Evolutionary conservation across 2,329 filamentous ascomycete genomes (phyloP), one percentile per base, ranked within the genome.

Genomic region (Seiridium cupressi): DNA sequence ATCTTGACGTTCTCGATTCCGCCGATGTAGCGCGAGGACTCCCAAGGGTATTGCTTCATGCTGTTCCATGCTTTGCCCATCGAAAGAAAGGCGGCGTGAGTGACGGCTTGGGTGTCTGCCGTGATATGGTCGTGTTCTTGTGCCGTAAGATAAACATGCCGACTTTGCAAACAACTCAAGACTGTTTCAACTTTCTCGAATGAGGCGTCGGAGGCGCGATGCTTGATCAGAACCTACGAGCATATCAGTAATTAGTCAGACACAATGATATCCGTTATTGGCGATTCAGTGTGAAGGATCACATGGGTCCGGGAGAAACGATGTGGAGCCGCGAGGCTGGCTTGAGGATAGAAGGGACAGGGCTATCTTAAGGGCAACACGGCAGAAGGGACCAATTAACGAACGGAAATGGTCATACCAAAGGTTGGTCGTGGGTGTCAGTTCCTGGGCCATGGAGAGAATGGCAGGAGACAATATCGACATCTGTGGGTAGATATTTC

Each of bases 1-100:
- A 98, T 97, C 79, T 99, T 99, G 69, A 98, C 94, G 74, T 99
- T 99, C 76, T 99, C 95, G 70, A 99, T 96, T 57, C 95, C 96
- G 61, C 95, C 95, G 3, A 97, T 87, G 76, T 98, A 99, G 64
- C 95, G 92, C n/a, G 89, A 87, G 51, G 94, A 88, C 70, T 98
- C 94, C 95, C 95, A 99, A 0, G 96, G 95, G 69, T 98, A 99
- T 73, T 99, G 92, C 61, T 89, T 86, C 74, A 96, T 96, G 38
- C 93, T 93, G 66, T 93, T 91, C 96, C 96, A 99, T 7, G 95
- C 95, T 64, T 94, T 96, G 64, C 96, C 95, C 95, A 99, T 99
- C 72, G 90, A 92, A 55, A 99, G 81, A 75, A 99, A 99, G 35
- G 96, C 95, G 2, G 93, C 95, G 77, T 99, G 95, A 0, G 95